Conservation (phyloP, 2,329 filamentous ascomycete species). For the Rhexocercosporidium sp. region DNA sequence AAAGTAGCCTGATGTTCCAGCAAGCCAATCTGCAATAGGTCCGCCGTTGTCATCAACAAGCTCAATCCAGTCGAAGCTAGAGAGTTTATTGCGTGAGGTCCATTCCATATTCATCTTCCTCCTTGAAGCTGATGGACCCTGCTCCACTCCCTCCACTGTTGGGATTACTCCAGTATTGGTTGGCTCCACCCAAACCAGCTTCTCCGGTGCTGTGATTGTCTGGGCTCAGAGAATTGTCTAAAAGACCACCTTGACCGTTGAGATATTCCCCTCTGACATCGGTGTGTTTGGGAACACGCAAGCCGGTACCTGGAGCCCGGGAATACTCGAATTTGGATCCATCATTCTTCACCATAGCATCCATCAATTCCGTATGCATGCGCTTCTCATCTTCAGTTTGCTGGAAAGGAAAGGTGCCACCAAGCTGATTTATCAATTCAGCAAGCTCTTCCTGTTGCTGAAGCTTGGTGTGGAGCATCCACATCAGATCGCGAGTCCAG, state of each 20-base stretch:
- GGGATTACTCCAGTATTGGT: conserved; percentile 69
- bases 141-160: conserved; percentile 76
- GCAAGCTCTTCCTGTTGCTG: conserved; percentile 88
- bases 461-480: conserved; percentile 89
- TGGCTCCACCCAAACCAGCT: conserved; percentile 39
- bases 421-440: conserved; percentile 73
- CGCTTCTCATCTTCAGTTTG: conserved; percentile 90
- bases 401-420: conserved; percentile 79
- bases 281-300: conserved; percentile 91
- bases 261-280: conserved; percentile 84
- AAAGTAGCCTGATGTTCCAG: neutral
- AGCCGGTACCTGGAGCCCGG: conserved; percentile 79
- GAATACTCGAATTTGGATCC: conserved; percentile 79
- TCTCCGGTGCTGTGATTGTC: conserved; percentile 43
- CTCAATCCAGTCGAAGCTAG: neutral
- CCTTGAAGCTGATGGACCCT: conserved; percentile 77
- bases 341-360: conserved; percentile 84
- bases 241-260: conserved; percentile 45
- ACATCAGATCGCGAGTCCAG: conserved; percentile 98
- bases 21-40: neutral
- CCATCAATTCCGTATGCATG: conserved; percentile 92
- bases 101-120: conserved; percentile 94
- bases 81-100: conserved; percentile 59
- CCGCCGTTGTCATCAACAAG: neutral
- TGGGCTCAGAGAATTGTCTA: conserved; percentile 58